Percentiles rank a stretch among this genome's conserved stretches.
phyloP scores from a whole-genome alignment of 805 yeast species.

The Candida sithepensis region DNA sequence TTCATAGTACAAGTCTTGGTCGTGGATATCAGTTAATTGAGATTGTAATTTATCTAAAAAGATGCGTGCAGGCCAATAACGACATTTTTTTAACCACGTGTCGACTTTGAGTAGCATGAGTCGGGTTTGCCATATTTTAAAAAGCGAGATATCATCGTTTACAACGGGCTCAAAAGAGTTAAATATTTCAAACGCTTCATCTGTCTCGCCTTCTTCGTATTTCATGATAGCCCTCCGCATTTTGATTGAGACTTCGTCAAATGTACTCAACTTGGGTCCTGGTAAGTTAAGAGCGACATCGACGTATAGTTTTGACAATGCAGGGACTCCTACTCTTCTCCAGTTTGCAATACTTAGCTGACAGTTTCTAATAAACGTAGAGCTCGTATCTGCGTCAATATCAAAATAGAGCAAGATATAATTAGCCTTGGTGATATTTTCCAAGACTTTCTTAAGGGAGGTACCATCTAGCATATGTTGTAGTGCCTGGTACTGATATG shows the following conservation, averaged over 20 bases:
- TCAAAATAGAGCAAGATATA: constrained; percentile 52
- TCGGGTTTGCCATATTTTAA: constrained; percentile 39
- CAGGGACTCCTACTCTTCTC: constrained; percentile 48
- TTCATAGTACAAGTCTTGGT: constrained; percentile 28
- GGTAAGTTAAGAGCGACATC: constrained; percentile 43
- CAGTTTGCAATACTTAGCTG: constrained; percentile 45
- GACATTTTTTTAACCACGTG: constrained; percentile 36
- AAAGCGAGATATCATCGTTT: constrained; percentile 35
- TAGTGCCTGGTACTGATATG: constrained; percentile 62
- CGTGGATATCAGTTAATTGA: constrained; percentile 32
- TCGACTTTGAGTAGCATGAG: constrained; percentile 37
- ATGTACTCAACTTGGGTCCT: constrained; percentile 28
- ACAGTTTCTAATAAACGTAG: constrained; percentile 43
- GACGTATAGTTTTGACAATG: constrained; percentile 44
- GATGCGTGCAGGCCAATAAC: constrained; percentile 33
- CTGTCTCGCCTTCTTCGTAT: constrained; percentile 39
- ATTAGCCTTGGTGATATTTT: constrained; percentile 53
- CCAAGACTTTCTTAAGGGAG: constrained; percentile 42
- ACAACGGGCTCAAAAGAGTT: constrained; percentile 28
- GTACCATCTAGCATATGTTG: constrained; percentile 52
- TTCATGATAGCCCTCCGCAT: constrained; percentile 38
- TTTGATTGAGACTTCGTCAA: constrained; percentile 37
- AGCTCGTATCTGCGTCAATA: constrained; percentile 26
- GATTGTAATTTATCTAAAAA: constrained; percentile 30
- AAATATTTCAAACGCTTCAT: constrained; percentile 35